phyloP scores from a whole-genome alignment of 352 stramenopile genomes.

The Vaucheria bursata region DNA sequence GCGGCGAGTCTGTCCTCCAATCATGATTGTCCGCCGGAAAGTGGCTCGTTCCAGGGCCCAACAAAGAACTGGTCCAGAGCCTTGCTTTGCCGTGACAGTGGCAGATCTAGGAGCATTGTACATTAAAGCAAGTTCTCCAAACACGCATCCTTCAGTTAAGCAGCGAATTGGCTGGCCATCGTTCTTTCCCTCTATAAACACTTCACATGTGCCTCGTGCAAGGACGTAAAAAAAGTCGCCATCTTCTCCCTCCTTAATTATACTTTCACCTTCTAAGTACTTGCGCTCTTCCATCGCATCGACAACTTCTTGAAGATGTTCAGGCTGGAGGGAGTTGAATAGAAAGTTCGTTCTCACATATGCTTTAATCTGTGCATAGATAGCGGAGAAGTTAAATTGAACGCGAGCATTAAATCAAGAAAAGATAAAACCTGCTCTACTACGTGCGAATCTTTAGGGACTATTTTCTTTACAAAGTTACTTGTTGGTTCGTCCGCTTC shows the following conservation, averaged over 20 bases:
- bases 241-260: conserved; percentile 34
- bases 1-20: conserved; percentile 28
- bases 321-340: neutral
- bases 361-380: neutral
- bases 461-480: conserved; percentile 1
- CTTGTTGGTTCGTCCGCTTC: conserved; percentile 39
- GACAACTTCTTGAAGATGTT: conserved; percentile 18
- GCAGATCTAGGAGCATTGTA: conserved; percentile 88
- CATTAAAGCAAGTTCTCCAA: conserved; percentile 89
- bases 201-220: conserved; percentile 27
- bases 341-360: neutral
- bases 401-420: neutral
- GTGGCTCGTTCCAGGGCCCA: conserved; percentile 42
- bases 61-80: neutral
- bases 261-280: conserved; percentile 17
- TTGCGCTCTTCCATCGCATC: conserved; percentile 40
- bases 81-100: conserved; percentile 61
- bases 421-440: neutral
- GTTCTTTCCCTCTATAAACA: conserved; percentile 47
- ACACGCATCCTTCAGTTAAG: conserved; percentile 52
- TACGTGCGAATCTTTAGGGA: conserved; percentile 3
- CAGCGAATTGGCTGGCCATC: conserved; percentile 37
- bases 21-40: conserved; percentile 42
- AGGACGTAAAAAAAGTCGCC: conserved; percentile 44
- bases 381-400: no score